Evolutionary conservation across 176 grass and related monocot genomes (phyloP).

Genomic region (Musa acuminata): DNA sequence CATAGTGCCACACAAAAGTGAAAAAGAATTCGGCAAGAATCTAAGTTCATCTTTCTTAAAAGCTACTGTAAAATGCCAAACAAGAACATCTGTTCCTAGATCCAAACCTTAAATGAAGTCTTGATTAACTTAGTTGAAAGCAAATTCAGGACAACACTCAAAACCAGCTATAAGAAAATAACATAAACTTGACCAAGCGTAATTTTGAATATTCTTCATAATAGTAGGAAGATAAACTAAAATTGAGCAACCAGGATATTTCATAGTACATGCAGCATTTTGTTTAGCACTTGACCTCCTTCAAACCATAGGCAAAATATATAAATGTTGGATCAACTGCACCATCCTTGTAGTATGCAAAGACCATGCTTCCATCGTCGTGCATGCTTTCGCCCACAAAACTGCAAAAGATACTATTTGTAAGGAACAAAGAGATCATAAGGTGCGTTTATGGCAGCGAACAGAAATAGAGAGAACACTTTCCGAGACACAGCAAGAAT

Average conservation of each 20-base stretch:
- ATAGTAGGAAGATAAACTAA: not conserved
- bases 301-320: slow-evolving; percentile 62
- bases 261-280: not conserved
- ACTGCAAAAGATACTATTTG: slow-evolving; percentile 19
- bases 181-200: too few species aligned
- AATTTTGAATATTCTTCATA: not conserved
- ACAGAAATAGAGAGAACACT: too few species aligned
- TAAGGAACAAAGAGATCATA: not conserved
- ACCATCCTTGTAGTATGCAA: slow-evolving; percentile 84
- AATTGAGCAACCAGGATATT: not conserved
- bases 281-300: slow-evolving; percentile 84
- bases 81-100: too few species aligned
- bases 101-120: too few species aligned
- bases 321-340: slow-evolving; percentile 67
- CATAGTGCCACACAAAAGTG: too few species aligned
- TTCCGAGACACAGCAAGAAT: too few species aligned
- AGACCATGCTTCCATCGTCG: slow-evolving; percentile 55
- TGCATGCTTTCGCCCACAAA: slow-evolving; percentile 98
- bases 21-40: too few species aligned
- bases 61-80: too few species aligned
- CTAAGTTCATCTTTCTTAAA: too few species aligned
- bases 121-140: too few species aligned
- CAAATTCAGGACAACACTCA: too few species aligned
- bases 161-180: too few species aligned
- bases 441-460: not conserved